Base-by-base conservation (phyloP, 1,284 basidiomycete genomes). In the Ustilago loliicola region DNA sequence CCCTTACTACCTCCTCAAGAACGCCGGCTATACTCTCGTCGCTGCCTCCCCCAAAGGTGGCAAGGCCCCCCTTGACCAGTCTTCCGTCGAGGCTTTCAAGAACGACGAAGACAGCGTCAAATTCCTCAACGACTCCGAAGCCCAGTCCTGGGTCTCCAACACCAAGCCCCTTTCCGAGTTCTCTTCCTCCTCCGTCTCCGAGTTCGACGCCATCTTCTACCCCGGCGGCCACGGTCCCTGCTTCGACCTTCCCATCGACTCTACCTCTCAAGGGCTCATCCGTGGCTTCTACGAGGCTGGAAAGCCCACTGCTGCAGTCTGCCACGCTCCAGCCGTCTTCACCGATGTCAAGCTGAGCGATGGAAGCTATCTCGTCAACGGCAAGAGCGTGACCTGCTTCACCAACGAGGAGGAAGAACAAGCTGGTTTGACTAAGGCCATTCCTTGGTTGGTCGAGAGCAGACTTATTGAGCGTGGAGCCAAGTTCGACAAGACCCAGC, bases 181-280 rank as follows among this genome's bases (percentile, higher is more conserved):
- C 78, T 88, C 90, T 58, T 84, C 87, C 15, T 90, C 92, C 74
- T 71, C 64, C 30, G 61, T 64, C 17, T 48, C 29, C 3, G 78
- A 77, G n/a, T 94, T 92, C 81, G 91, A 89, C 63, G 93, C 91
- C 15, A 88, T 94, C 71, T 94, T 93, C 87, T 93, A 93, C 84
- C 89, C 92, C 59, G 93, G 93, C 51, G 93, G 88, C n/a, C 87
- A 88, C 70, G 83, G 87, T 60, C 80, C 78, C 5, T 70, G 67
- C 58, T 81, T 83, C 61, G 81, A 81, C 53, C 77, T 83, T 13
- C 81, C 81, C 50, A 67, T 80, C 40, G 75, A 81, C 64, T 27
- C 62, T 11, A 65, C 72, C 11, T 76, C 72, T 11, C 63, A 83
- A 54, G 63, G 53, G n/a, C 72, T 83, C 27, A 81, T 83, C 65